phyloP scores from a whole-genome alignment of 129 eudicot genomes.

The Escallonia herrerae region DNA sequence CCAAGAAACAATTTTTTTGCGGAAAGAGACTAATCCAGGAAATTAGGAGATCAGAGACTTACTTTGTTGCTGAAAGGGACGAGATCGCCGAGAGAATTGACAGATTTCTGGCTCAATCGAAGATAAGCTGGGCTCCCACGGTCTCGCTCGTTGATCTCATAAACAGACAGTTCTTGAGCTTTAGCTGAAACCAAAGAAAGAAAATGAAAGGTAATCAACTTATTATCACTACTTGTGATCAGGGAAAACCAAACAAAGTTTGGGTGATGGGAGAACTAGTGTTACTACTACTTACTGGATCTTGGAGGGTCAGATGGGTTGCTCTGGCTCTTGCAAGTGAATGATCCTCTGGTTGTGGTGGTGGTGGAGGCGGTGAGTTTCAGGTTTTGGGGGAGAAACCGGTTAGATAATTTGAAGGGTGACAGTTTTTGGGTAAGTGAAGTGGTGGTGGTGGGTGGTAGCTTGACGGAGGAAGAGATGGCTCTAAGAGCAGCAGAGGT shows the following conservation, averaged over 20 bases:
- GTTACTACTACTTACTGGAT: constrained; percentile 31
- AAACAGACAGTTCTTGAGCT: constrained; percentile 64
- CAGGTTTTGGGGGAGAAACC: background rate
- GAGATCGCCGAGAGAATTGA: constrained; percentile 75
- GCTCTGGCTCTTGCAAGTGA: constrained; percentile 37
- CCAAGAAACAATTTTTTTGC: too few relatives aligned
- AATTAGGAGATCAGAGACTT: background rate
- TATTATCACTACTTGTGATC: background rate
- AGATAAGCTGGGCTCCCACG: constrained; percentile 90
- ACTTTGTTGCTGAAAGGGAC: constrained; percentile 87
- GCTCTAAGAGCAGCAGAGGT: constrained; percentile 37
- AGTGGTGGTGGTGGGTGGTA: constrained; percentile 11
- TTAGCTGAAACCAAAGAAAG: constrained; percentile 24
- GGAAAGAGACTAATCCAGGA: background rate
- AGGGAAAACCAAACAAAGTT: background rate
- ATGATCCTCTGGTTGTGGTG: constrained; percentile 12
- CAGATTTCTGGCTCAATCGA: constrained; percentile 71
- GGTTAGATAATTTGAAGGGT: constrained; percentile 16
- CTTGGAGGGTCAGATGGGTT: constrained; percentile 35
- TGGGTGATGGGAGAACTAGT: background rate
- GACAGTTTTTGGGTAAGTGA: background rate
- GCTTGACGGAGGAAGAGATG: constrained; percentile 30
- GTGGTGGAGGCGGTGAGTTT: constrained; percentile 14
- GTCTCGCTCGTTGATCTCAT: constrained; percentile 89
- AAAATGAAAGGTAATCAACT: background rate